A percentile compares a stretch with the other conserved stretches of the same genome.
Conservation (phyloP, 805 yeast genomes). For the Monosporozyma aquatica region DNA sequence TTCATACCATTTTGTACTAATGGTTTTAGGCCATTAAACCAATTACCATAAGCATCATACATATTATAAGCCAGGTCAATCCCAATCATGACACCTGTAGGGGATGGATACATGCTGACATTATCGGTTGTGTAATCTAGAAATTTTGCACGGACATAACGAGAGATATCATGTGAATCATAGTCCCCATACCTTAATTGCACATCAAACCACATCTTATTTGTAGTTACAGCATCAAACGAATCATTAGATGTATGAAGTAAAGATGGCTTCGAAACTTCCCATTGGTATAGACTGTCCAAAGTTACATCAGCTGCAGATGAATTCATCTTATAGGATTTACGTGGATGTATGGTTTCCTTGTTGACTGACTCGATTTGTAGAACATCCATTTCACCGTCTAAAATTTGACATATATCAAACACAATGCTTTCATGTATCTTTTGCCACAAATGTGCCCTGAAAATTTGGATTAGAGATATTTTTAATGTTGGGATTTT, state of each 20-base stretch:
- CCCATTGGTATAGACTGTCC: constrained; percentile 72
- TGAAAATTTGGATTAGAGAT: constrained; percentile 87
- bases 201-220: constrained; percentile 88
- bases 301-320: constrained; percentile 87
- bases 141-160: constrained; percentile 87
- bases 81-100: constrained; percentile 85
- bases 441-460: constrained; percentile 98
- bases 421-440: constrained; percentile 93
- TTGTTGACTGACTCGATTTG: constrained; percentile 82
- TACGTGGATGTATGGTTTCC: constrained; percentile 91
- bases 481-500: constrained; percentile 95
- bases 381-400: constrained; percentile 72
- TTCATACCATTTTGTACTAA: constrained; percentile 85
- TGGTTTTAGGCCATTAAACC: constrained; percentile 94
- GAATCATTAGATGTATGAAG: constrained; percentile 62
- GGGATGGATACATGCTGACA: constrained; percentile 78
- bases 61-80: constrained; percentile 91
- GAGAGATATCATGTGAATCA: constrained; percentile 92
- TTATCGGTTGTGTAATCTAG: constrained; percentile 88
- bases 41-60: constrained; percentile 93
- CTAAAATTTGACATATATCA: constrained; percentile 87
- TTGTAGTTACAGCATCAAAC: constrained; percentile 46
- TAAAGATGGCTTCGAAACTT: constrained; percentile 70
- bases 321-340: constrained; percentile 94
- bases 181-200: constrained; percentile 95